A percentile compares a stretch with the other conserved stretches of the same genome.
Conservation (phyloP, 805 yeast genomes). For the Barnettozyma populi region DNA sequence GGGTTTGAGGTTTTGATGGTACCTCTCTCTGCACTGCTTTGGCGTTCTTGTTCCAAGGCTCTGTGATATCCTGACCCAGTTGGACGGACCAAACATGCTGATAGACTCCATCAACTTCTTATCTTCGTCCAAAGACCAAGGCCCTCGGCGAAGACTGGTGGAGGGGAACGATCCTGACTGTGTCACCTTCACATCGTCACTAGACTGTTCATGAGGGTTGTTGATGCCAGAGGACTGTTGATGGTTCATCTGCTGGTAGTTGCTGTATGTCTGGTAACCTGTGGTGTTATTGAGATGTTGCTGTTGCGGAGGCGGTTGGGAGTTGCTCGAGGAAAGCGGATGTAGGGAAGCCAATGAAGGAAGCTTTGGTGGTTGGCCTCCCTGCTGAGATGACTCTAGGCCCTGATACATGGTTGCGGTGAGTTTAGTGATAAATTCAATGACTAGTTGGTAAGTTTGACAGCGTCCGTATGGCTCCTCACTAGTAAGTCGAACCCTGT, state of each 20-base stretch:
- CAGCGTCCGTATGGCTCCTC: neutral
- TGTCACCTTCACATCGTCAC: neutral
- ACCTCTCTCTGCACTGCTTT: conserved; percentile 87
- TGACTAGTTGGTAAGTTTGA: neutral
- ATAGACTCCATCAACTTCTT: conserved; percentile 64
- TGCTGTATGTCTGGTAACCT: neutral
- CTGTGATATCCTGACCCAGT: conserved; percentile 85
- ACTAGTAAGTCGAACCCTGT: neutral
- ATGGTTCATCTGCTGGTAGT: neutral
- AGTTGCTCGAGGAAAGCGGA: neutral
- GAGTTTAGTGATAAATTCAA: neutral
- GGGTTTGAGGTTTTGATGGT: conserved; percentile 88
- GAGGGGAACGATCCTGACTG: neutral
- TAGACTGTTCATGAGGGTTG: neutral
- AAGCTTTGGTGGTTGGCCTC: conserved; percentile 6
- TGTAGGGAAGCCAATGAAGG: conserved; percentile 8
- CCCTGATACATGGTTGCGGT: conserved; percentile 2
- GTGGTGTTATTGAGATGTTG: neutral
- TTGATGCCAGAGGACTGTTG: neutral
- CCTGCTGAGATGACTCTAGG: neutral
- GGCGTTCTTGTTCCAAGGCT: conserved; percentile 74
- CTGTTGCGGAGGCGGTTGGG: neutral
- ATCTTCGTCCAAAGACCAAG: conserved; percentile 89
- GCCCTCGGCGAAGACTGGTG: conserved; percentile 54
- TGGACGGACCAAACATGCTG: conserved; percentile 66